A percentile compares a stretch with the other conserved stretches of the same genome.
phyloP scores from a whole-genome alignment of 768 basidiomycete species.

The Scleroderma citrinum region DNA sequence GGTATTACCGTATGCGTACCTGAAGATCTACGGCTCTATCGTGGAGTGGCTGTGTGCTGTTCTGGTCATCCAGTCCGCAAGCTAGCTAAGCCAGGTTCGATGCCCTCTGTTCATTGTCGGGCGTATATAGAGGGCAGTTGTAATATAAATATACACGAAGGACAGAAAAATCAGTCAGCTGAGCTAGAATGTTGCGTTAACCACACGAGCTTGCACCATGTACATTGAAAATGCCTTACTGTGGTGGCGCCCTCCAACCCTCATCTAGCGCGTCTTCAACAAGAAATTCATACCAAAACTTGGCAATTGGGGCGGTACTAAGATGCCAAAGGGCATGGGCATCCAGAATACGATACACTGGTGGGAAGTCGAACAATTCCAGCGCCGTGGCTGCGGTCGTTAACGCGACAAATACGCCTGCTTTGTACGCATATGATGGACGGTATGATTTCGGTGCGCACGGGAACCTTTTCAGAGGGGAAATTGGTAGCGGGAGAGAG shows the following conservation, averaged over 20 bases:
- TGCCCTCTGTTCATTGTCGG: conserved; percentile 32
- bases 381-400: conserved; percentile 72
- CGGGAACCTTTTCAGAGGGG: conserved; percentile 50
- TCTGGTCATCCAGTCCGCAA: no score
- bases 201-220: conserved; percentile 9
- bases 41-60: conserved; percentile 30
- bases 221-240: conserved; percentile 13
- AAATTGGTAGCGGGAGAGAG: conserved; percentile 45
- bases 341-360: conserved; percentile 68
- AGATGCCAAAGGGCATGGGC: conserved; percentile 94
- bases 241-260: conserved; percentile 52
- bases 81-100: background rate
- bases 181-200: conserved; percentile 4
- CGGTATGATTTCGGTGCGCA: conserved; percentile 50
- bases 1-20: conserved; percentile 31
- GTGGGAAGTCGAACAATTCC: conserved; percentile 90
- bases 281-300: conserved; percentile 84
- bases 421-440: conserved; percentile 47
- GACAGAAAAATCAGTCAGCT: background rate
- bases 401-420: conserved; percentile 55
- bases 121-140: conserved; percentile 21
- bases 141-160: background rate
- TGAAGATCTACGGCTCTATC: conserved; percentile 30
- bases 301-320: conserved; percentile 69
- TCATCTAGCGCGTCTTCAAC: conserved; percentile 64